Conservation (phyloP, 2,329 filamentous ascomycete species). For the Aspergillus intermedius region DNA sequence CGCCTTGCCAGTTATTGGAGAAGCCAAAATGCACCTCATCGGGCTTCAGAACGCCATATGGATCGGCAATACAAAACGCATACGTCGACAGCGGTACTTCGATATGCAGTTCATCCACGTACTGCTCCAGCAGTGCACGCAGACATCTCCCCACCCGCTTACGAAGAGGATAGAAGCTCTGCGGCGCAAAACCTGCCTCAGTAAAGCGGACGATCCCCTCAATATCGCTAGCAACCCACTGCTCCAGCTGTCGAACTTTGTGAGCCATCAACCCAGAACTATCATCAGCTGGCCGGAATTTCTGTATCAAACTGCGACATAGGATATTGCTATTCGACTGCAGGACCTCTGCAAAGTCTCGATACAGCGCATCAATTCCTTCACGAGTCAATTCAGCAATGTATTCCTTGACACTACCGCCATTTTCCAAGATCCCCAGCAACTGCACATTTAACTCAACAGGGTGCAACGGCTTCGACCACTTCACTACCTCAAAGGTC, state of each 20-base stretch:
- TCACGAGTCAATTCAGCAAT: constrained; percentile 39
- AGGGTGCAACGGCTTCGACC: constrained; percentile 37
- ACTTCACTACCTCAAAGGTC: constrained; percentile 53
- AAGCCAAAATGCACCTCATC: constrained; percentile 53
- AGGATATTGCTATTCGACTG: constrained; percentile 23
- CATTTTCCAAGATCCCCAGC: constrained; percentile 49
- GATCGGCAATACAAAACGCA: constrained; percentile 54
- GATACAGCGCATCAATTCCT: constrained; percentile 30
- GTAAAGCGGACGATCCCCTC: constrained; percentile 33
- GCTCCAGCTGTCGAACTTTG: constrained; percentile 24
- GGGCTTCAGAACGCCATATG: constrained; percentile 44
- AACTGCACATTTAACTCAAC: constrained; percentile 50
- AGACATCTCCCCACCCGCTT: constrained; percentile 35
- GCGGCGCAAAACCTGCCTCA: constrained; percentile 44
- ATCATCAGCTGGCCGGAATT: constrained; percentile 23
- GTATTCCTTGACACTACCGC: constrained; percentile 39
- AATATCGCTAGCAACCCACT: constrained; percentile 28
- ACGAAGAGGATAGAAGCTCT: constrained; percentile 36
- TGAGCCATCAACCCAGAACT: constrained; percentile 11
- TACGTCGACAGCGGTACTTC: constrained; percentile 47
- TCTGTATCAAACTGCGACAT: constrained; percentile 32
- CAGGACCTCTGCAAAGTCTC: constrained; percentile 33
- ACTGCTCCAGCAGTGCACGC: constrained; percentile 31
- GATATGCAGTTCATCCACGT: constrained; percentile 44
- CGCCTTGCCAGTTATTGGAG: constrained; percentile 40